Conservation (phyloP, 768 basidiomycete species). For the Podaxis carcinomalis region DNA sequence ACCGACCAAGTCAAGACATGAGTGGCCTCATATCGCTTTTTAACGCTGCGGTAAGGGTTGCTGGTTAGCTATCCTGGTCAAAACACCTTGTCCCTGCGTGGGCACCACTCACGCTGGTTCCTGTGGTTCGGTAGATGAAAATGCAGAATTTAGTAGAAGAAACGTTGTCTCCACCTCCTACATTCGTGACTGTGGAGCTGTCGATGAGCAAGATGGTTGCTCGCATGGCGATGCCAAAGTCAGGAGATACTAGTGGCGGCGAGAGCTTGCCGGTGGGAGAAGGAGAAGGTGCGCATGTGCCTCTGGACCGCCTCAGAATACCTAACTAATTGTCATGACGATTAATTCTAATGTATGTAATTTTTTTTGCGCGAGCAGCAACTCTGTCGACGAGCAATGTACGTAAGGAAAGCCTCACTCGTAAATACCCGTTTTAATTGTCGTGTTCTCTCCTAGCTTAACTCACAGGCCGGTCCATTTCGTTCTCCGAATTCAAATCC, state of each 20-base stretch:
- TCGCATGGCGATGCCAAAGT: background rate
- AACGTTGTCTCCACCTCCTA: background rate
- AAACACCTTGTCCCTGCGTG: conserved; percentile 6
- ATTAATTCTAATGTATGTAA: conserved; percentile 4
- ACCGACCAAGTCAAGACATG: conserved; percentile 43
- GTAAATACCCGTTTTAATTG: background rate
- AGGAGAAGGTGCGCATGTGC: conserved; percentile 5
- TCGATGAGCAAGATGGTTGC: background rate
- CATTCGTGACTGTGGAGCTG: background rate
- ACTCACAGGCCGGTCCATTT: conserved; percentile 13
- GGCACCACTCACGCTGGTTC: conserved; percentile 6
- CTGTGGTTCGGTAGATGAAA: conserved; percentile 29
- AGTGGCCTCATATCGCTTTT: conserved; percentile 41
- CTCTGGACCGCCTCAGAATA: background rate
- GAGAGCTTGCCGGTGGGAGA: background rate
- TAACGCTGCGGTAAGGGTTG: conserved; percentile 36
- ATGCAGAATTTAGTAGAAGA: conserved; percentile 36
- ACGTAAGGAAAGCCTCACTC: conserved; percentile 6
- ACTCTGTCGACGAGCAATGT: conserved; percentile 6
- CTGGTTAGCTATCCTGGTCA: conserved; percentile 7
- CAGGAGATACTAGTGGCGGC: background rate
- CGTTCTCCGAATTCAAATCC: conserved; percentile 3
- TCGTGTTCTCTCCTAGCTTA: background rate
- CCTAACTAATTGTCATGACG: conserved; percentile 11
- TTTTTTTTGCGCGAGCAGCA: conserved; percentile 5